phyloP scores from a whole-genome alignment of 2,329 filamentous ascomycete species.

The Lasiodiplodia sp. region DNA sequence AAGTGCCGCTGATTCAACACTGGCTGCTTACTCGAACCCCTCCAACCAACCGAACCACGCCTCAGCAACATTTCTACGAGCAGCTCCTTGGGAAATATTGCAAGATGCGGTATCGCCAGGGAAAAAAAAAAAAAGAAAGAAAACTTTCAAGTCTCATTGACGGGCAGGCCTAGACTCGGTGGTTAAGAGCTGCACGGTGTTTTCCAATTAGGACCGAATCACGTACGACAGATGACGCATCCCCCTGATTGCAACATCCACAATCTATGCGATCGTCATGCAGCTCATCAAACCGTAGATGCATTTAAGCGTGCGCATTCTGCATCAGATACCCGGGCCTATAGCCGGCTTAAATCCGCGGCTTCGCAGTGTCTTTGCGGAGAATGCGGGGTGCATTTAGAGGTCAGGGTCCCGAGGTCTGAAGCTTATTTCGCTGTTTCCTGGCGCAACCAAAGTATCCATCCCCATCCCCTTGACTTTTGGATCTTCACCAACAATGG shows the following conservation, averaged over 20 bases:
- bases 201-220: background rate
- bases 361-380: background rate
- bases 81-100: background rate
- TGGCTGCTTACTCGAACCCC: background rate
- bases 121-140: background rate
- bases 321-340: background rate
- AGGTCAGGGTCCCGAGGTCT: constrained; percentile 17
- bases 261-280: background rate
- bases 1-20: background rate
- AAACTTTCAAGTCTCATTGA: background rate
- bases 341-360: constrained; percentile 13
- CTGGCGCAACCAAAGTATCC: background rate
- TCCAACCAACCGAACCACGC: background rate
- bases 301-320: background rate
- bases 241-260: background rate
- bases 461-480: background rate
- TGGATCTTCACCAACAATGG: background rate
- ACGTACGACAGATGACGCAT: background rate
- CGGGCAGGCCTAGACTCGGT: background rate
- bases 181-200: background rate
- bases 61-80: background rate
- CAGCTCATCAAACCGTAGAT: background rate
- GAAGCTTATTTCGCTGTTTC: background rate
- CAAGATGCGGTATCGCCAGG: background rate
- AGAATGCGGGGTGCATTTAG: constrained; percentile 20